Base-by-base conservation (phyloP, 179 eudicot species). In the Heliamphora ciliata region DNA sequence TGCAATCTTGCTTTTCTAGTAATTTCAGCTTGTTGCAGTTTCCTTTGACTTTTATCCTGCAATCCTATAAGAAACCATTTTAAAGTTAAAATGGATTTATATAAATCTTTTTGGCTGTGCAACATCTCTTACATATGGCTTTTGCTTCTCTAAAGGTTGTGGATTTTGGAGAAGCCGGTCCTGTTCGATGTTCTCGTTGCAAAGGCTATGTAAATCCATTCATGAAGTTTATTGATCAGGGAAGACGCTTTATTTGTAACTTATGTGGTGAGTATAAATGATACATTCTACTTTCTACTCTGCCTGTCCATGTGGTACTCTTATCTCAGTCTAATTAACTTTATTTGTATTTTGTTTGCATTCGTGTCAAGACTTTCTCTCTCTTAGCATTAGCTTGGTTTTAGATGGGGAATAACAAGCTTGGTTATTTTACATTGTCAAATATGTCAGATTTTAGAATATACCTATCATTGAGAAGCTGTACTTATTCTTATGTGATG, bases 91-190 rank as follows among this genome's bases (percentile, higher is more conserved):
- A 24, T 59, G 65, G 46, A 61, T 70, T 58, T 31, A 2, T 31
- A 68, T 24, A 55, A 48, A 46, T 2, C 7, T 48, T 82, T 60
- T 78, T 67, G 13, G 47, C 60, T 17, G 44, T 78, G 76, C 54
- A 21, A 47, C 60, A 4, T 58, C 48, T n/a, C 46, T 77, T n/a
- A 69, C 65, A 79, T 47, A 21, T 68, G 66, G 21, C 70, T 54
- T 80, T 13, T 55, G 18, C 80, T 77, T 21, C n/a, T 55, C 72
- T 84, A 65, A 87, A 95, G 98, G 84, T 93, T 73, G 98, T 95
- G 82, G 98, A 95, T 89, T 93, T 95, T 86, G 97, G 98, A 61
- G 98, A 95, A 87, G 86, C 91, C 87, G 98, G 98, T 77, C 98
- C 98, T 64, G 90, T 95, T 86, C 90, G 98, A 58, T 93, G 98